These are phyloP conservation scores for Picea engelmannii DNA, from an alignment of 83 land plant species.

Conservation along the genomic window DNA sequence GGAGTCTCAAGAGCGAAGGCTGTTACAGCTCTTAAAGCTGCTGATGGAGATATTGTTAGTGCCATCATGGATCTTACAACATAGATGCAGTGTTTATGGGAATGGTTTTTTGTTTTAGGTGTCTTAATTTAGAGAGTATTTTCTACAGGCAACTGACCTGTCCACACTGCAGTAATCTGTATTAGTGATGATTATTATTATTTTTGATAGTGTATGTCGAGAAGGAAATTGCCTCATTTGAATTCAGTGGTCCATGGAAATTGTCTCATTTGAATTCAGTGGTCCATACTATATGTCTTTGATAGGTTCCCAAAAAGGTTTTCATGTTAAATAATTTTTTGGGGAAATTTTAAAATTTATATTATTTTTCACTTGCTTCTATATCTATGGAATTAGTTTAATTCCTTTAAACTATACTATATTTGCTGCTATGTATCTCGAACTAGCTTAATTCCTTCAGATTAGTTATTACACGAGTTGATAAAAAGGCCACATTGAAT, in stretches of 20 bases:
- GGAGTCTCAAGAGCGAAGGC: slow-evolving; percentile 70
- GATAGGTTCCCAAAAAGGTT: too few relatives aligned
- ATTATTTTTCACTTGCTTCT: too few relatives aligned
- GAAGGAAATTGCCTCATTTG: neutral
- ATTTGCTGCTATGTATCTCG: too few relatives aligned
- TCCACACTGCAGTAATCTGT: neutral
- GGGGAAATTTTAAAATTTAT: too few relatives aligned
- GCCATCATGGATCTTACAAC: slow-evolving; percentile 81
- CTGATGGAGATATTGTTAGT: slow-evolving; percentile 67
- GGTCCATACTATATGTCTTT: too few relatives aligned
- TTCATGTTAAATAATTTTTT: too few relatives aligned
- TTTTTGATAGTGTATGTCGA: neutral
- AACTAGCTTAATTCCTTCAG: too few relatives aligned
- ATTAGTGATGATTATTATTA: neutral
- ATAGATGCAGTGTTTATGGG: slow-evolving; percentile 1
- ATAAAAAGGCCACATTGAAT: too few relatives aligned
- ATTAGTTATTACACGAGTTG: too few relatives aligned
- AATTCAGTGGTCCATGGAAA: too few relatives aligned
- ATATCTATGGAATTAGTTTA: too few relatives aligned
- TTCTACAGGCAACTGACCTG: slow-evolving; percentile 5
- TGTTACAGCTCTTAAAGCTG: slow-evolving; percentile 64
- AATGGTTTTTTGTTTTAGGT: neutral
- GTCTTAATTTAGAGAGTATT: neutral
- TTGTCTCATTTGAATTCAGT: neutral
- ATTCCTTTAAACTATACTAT: too few relatives aligned